These are phyloP conservation scores for Termitomyces bulborhizus DNA, from an alignment of 768 basidiomycete species.

Conservation along the genomic window DNA sequence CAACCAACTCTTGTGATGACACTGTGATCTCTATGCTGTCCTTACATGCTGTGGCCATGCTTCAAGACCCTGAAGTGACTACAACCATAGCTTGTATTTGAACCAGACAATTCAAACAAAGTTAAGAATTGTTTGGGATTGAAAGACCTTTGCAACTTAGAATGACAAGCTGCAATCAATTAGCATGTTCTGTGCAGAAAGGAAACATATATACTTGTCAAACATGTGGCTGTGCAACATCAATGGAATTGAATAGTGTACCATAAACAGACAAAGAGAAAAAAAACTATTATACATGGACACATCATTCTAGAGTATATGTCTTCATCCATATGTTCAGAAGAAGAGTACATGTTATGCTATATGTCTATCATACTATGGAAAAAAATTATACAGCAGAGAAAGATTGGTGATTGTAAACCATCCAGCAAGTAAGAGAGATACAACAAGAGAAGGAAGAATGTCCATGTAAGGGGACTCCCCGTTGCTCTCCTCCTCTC, in stretches of 20 bases:
- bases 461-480: too few species aligned
- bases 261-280: too few species aligned
- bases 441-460: too few species aligned
- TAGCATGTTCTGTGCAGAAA: not conserved
- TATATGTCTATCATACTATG: too few species aligned
- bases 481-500: too few species aligned
- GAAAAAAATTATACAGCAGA: not conserved
- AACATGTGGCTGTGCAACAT: not conserved
- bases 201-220: not conserved
- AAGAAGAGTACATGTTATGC: not conserved
- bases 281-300: not conserved
- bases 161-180: not conserved
- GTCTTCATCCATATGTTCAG: not conserved
- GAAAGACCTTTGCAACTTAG: not conserved
- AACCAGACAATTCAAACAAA: not conserved
- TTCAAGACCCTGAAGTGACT: not conserved
- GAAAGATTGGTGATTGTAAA: too few species aligned
- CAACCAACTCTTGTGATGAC: too few species aligned
- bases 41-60: too few species aligned
- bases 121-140: not conserved
- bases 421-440: too few species aligned
- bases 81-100: not conserved
- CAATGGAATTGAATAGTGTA: too few species aligned
- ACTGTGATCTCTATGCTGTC: too few species aligned
- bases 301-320: not conserved